Base-by-base conservation (phyloP, 2,329 filamentous ascomycete species). In the Cercospora zeina region DNA sequence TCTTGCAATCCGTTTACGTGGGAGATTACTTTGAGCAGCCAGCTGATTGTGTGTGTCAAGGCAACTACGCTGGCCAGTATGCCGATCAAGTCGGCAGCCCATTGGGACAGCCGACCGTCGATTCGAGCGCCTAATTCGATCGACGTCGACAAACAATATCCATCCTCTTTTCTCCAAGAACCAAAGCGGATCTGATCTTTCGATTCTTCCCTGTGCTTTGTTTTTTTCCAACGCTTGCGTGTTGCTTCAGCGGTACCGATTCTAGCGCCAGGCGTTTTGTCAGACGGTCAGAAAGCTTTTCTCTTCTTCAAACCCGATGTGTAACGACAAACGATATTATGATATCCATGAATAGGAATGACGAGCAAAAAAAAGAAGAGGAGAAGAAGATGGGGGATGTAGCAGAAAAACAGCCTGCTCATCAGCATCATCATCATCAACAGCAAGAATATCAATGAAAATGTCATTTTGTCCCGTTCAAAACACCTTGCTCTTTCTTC, bases 1-100 rank as follows among this genome's bases (percentile, higher is more conserved):
- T 60, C 1, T 31, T 19, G 39, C 3, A 2, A 24, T 10, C 8
- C 53, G 11, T 21, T 10, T 19, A 8, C 19, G 33, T 21, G 33
- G 31, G 8, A 16, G n/a, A 31, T 57, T 5, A 13, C 24, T 19
- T 14, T 10, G 27, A 27, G 24, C 31, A 42, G 31, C 30, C 45
- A 33, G 27, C 19, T 59, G 45, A 27, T 30, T 51, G 11, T 24
- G 3, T 39, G 19, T 39, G 16, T 27, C 9, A 27, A 65, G 65
- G 65, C 4, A 67, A 67, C 34, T 67, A 64, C 36, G 36, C 21
- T 4, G 63, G 58, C 30, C 50, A 66, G 39, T 67, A 61, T 30
- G 53, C 42, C 3, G 47, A 58, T 11, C 65, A 66, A 58, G 57
- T 67, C 19, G 31, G 53, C 11, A 33, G 33, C 24, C 36, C 61